Evolutionary conservation across 2,329 filamentous ascomycete genomes (phyloP), one percentile per base, ranked within the genome.

Genomic region (Zymoseptoria brevis): DNA sequence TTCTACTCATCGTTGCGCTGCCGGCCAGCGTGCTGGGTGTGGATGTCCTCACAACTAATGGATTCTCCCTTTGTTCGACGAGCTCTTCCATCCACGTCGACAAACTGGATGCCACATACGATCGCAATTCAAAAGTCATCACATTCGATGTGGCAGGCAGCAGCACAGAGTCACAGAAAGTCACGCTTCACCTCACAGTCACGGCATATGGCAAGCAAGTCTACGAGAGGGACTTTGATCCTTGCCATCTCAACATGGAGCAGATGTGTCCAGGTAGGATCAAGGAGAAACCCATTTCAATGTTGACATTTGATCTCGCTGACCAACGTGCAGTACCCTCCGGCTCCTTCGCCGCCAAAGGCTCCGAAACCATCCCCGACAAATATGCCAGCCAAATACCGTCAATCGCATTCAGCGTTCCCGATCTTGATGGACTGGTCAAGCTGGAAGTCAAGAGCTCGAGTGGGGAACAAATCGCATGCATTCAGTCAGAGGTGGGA

Each of bases 341-440:
- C 3, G 88, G 89, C 22, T 76, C 74, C 5, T 99, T 97, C 69
- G 75, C 83, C 13, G 91, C 93, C 7, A 76, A 78, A 50, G 93
- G 91, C 53, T 77, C 76, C 3, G 87, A 94, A 72, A 75, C 79
- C 29, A 88, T 99, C 48, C 88, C 91, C 16, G 75, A 82, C 0
- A 70, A 85, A 61, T 93, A 86, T 70, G 85, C 89, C 58, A 81
- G 81, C 57, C 76, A 88, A 75, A 93, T 99, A 49, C 94, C 94
- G 1, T 77, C 84, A 2, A 96, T 99, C 65, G 93, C 93, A 11
- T 99, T 96, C 77, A 83, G 84, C 61, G 80, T 99, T 30, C 94
- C 94, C 54, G 92, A 99, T 72, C 87, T 99, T 66, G 87, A 93
- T 57, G 93, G 93, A 45, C 77, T 87, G 68, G 94, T 92, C 35